Base-by-base conservation (phyloP, 1,284 basidiomycete species). In the Ganoderma resinaceum region DNA sequence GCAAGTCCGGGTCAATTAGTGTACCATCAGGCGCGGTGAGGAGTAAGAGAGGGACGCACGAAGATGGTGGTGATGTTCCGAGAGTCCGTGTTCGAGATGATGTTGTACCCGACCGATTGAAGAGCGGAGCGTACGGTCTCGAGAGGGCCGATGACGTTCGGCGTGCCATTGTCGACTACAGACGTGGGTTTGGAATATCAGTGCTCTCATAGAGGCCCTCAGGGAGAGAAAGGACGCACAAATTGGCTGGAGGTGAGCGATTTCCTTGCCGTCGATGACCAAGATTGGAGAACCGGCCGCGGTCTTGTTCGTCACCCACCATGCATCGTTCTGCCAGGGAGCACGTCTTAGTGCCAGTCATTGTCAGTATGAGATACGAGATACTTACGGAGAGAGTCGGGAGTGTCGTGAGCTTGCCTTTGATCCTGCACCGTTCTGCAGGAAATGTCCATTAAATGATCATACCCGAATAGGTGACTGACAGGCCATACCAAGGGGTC, bases 71-170 rank as follows among this genome's bases (percentile, higher is more conserved):
- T 72, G 46, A 68, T 60, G 26, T n/a, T n/a, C 23, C 67, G 65
- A 4, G 40, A 20, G 38, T 62, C 58, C 1, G 67, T 72, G 64
- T 65, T 60, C 61, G 70, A 62, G 12, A 60, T 61, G 63, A 72
- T 26, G 53, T 69, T 62, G 68, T 72, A 72, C 5, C 67, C 67
- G 20, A 66, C 65, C 2, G 65, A 59, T 23, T 57, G 49, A 2
- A 72, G 42, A 0, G 60, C 37, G 1, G 59, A 57, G 40, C 67
- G 67, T 1, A 72, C 71, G 14, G 60, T 40, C 2, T 55, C 42
- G 18, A 69, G 46, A 8, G 65, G 61, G 12, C 71, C 71, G 26
- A 70, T 67, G 61, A 72, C 43, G 69, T 72, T 72, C 26, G 71
- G 66, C 1, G 62, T 63, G 9, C 71, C 71, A 61, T 29, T 72